A percentile compares a stretch with the other conserved stretches of the same genome.
These are phyloP conservation scores for Termitomyces sp. DNA, from an alignment of 768 basidiomycete genomes.

Conservation along the genomic window DNA sequence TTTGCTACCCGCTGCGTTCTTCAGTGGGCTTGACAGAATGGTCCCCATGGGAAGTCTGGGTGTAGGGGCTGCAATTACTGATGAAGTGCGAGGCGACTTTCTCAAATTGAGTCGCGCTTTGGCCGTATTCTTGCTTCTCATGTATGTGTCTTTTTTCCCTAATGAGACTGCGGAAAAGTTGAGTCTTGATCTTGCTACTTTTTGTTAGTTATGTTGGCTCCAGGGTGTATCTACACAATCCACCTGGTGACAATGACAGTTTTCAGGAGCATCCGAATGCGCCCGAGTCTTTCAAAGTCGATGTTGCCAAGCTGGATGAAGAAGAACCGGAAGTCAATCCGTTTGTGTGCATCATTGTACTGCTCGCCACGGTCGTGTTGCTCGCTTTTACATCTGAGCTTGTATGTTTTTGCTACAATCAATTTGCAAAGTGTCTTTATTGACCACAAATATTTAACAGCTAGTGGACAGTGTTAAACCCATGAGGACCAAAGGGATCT, in stretches of 20 bases:
- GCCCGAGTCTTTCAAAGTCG: constrained; percentile 40
- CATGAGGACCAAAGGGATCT: constrained; percentile 41
- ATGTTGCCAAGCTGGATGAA: constrained; percentile 29
- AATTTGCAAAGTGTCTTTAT: not conserved
- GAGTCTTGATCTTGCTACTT: not conserved
- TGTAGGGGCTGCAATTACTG: constrained; percentile 31
- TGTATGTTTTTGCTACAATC: constrained; percentile 33
- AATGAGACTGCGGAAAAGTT: no score
- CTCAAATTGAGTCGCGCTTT: constrained; percentile 63
- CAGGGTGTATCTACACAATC: constrained; percentile 65
- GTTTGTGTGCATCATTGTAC: constrained; percentile 53
- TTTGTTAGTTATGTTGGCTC: constrained; percentile 55
- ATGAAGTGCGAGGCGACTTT: constrained; percentile 41
- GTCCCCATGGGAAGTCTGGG: constrained; percentile 5
- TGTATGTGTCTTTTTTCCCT: constrained; percentile 33
- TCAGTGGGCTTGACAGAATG: constrained; percentile 48
- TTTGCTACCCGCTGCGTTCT: constrained; percentile 63
- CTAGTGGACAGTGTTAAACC: constrained; percentile 59
- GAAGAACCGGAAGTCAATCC: constrained; percentile 57
- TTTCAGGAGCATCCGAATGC: constrained; percentile 36
- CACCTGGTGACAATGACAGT: constrained; percentile 51
- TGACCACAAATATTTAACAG: constrained; percentile 27
- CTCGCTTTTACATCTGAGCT: constrained; percentile 70
- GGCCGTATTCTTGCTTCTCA: constrained; percentile 54
- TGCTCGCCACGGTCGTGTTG: constrained; percentile 48